Percentiles rank a stretch among this genome's conserved stretches.
Evolutionary conservation across 148 eudicot genomes (phyloP).

Genomic region (Tetragonia tetragonoides): DNA sequence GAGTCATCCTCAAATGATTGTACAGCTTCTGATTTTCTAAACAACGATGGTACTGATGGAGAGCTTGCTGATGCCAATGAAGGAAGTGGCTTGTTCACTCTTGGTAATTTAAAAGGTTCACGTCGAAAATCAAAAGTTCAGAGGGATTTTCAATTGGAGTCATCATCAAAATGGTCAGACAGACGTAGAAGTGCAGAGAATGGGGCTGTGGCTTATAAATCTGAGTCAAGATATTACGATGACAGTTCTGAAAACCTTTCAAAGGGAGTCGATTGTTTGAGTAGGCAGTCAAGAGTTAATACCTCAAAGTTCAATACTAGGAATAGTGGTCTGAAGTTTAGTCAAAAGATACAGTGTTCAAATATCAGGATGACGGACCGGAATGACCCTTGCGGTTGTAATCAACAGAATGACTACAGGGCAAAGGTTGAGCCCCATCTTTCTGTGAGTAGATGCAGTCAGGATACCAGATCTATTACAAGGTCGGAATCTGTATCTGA

Average conservation of each 20-base stretch:
- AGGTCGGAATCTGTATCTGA: slow-evolving; percentile 48
- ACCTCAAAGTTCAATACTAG: slow-evolving; percentile 44
- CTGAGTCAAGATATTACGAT: slow-evolving; percentile 53
- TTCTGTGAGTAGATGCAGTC: slow-evolving; percentile 31
- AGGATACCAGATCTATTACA: slow-evolving; percentile 43
- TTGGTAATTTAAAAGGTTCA: slow-evolving; percentile 45
- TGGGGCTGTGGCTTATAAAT: slow-evolving; percentile 38
- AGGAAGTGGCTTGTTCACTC: slow-evolving; percentile 35
- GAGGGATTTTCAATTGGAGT: slow-evolving; percentile 45
- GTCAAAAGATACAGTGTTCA: slow-evolving; percentile 52
- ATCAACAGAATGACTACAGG: slow-evolving; percentile 55
- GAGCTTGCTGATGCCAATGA: slow-evolving; percentile 38
- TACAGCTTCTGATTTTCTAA: slow-evolving; percentile 31
- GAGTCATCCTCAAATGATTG: slow-evolving; percentile 42
- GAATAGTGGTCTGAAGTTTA: slow-evolving; percentile 42
- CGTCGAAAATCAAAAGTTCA: slow-evolving; percentile 43
- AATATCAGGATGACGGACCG: slow-evolving; percentile 38
- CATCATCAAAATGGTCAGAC: slow-evolving; percentile 53
- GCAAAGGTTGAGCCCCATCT: slow-evolving; percentile 42
- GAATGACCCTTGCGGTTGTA: slow-evolving; percentile 68
- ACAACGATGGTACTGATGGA: slow-evolving; percentile 37
- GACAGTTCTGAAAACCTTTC: slow-evolving; percentile 50
- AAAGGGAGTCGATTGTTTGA: slow-evolving; percentile 40
- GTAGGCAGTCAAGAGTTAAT: slow-evolving; percentile 51
- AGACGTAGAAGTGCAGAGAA: slow-evolving; percentile 49